Percentiles rank a stretch among this genome's conserved stretches.
Evolutionary conservation across 78 protist species (phyloP).

Genomic region (Dictyostelium brefeldianum): DNA sequence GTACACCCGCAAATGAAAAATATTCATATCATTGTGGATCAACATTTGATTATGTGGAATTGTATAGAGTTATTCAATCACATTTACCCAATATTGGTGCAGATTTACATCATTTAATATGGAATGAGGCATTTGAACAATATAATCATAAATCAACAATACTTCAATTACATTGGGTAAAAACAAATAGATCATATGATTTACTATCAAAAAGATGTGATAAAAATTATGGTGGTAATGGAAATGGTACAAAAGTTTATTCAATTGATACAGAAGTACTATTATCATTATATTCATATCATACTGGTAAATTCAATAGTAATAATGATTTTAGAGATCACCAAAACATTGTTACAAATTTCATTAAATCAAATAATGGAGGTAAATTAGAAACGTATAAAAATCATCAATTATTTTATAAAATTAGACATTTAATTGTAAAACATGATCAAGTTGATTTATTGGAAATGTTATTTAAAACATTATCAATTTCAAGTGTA

Average conservation of each 20-base stretch:
- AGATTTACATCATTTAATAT: too few relatives aligned
- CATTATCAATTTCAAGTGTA: neutral
- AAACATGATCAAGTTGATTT: neutral
- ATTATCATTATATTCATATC: neutral
- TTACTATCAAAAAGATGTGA: neutral
- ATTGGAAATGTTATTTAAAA: neutral
- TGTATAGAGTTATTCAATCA: neutral
- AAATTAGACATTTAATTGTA: neutral
- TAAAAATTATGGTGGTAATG: neutral
- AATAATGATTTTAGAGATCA: neutral
- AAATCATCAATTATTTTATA: neutral
- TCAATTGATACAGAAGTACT: neutral
- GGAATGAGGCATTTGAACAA: too few relatives aligned
- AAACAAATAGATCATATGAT: neutral
- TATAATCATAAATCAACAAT: neutral
- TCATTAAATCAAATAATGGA: neutral
- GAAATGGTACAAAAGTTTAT: too few relatives aligned
- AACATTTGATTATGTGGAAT: neutral
- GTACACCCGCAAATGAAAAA: neutral
- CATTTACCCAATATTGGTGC: too few relatives aligned
- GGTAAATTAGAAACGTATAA: too few relatives aligned
- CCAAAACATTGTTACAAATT: too few relatives aligned
- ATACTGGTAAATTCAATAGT: neutral
- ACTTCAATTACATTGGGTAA: neutral
- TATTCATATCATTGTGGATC: conserved; percentile 7